Conservation (phyloP, 495 filamentous ascomycete genomes). For the Glutinoglossum americanum region DNA sequence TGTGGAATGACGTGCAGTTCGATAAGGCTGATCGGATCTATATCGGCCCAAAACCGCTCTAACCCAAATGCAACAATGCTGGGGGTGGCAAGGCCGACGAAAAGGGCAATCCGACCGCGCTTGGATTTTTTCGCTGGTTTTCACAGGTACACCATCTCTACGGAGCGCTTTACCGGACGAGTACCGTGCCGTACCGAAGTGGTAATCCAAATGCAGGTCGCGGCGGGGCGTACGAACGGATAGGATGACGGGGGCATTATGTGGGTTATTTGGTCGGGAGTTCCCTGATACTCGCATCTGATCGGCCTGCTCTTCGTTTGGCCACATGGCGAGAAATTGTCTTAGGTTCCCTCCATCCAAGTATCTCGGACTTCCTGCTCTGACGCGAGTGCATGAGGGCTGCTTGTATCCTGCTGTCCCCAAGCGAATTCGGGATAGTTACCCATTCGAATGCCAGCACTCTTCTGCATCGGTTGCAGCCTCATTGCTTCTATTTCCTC, state of each 20-base stretch:
- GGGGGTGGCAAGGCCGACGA: neutral
- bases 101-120: neutral
- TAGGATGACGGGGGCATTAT: neutral
- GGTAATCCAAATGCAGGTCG: neutral
- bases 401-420: neutral
- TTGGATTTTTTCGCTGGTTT: neutral
- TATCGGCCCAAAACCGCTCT: neutral
- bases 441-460: neutral
- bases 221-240: neutral
- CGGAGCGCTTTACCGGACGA: neutral
- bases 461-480: neutral
- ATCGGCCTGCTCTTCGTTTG: neutral
- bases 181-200: neutral
- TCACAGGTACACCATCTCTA: neutral
- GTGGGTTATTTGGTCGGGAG: neutral
- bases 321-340: neutral
- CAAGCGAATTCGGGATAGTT: neutral
- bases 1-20: neutral
- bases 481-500: neutral
- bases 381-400: neutral
- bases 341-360: neutral
- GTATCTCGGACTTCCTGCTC: neutral
- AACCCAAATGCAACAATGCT: neutral
- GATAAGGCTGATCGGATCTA: neutral
- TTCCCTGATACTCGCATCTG: neutral